phyloP scores from a whole-genome alignment of 495 filamentous ascomycete genomes.

The Chaetomium tenue region DNA sequence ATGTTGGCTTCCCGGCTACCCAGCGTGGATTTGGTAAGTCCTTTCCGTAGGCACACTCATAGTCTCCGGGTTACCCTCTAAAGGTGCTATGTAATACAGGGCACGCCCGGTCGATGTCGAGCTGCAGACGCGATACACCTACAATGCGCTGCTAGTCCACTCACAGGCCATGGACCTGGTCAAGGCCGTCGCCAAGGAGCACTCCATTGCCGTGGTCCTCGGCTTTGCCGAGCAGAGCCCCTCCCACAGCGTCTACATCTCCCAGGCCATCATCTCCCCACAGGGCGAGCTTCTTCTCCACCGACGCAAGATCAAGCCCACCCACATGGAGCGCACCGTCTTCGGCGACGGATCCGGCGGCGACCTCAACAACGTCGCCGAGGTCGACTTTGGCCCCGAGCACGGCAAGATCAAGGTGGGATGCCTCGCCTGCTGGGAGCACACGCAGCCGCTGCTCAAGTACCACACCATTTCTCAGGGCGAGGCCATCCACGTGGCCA shows the following conservation, averaged over 20 bases:
- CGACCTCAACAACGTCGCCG: neutral
- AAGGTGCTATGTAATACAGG: neutral
- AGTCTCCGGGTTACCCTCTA: neutral
- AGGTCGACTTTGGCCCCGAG: slow-evolving; percentile 1
- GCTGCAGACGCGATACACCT: neutral
- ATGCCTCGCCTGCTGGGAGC: slow-evolving; percentile 4
- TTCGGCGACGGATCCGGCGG: slow-evolving; percentile 4
- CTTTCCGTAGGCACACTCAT: neutral
- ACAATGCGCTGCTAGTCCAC: neutral
- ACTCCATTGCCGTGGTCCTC: neutral
- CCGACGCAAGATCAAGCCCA: slow-evolving; percentile 6
- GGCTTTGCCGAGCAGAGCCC: slow-evolving; percentile 2
- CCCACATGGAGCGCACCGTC: neutral
- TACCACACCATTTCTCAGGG: neutral
- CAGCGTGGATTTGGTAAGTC: slow-evolving; percentile 4
- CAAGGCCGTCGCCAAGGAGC: neutral
- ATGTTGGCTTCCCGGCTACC: slow-evolving; percentile 1
- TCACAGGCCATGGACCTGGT: neutral
- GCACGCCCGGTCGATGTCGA: slow-evolving; percentile 7
- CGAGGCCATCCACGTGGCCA: slow-evolving; percentile 2
- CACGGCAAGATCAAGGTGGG: slow-evolving; percentile 5
- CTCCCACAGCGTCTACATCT: slow-evolving; percentile 2
- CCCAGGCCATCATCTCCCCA: slow-evolving; percentile 7
- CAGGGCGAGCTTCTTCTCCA: neutral
- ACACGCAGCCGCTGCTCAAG: slow-evolving; percentile 7